phyloP scores from a whole-genome alignment of 805 yeast genomes.

The Nakazawaea ishiwadae region DNA sequence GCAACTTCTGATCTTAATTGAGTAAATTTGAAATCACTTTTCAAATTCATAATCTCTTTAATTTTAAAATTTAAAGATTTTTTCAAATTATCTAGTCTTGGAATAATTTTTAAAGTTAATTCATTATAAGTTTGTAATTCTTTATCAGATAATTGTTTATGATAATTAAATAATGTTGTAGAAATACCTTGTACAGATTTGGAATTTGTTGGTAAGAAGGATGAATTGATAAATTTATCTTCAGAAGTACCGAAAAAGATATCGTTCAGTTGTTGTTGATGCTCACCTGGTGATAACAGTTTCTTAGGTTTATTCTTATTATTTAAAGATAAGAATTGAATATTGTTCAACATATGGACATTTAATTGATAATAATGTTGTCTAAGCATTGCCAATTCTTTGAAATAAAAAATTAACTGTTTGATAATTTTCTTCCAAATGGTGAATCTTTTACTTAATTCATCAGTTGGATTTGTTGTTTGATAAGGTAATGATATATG shows the following conservation, averaged over 20 bases:
- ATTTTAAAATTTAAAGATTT: conserved; percentile 48
- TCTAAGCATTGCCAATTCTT: conserved; percentile 45
- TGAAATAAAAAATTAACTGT: conserved; percentile 47
- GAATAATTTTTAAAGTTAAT: conserved; percentile 41
- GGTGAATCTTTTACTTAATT: conserved; percentile 46
- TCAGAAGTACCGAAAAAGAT: conserved; percentile 46
- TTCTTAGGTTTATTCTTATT: conserved; percentile 10
- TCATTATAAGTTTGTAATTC: conserved; percentile 50
- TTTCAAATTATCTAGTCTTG: conserved; percentile 51
- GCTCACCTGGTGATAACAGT: conserved; percentile 1
- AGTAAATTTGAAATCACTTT: conserved; percentile 53
- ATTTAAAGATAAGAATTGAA: conserved; percentile 31
- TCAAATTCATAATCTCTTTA: conserved; percentile 50
- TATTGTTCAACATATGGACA: conserved; percentile 48
- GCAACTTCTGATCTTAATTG: conserved; percentile 58
- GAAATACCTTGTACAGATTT: conserved; percentile 33
- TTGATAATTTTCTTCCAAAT: conserved; percentile 55
- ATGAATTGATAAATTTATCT: conserved; percentile 45
- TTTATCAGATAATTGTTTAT: conserved; percentile 31
- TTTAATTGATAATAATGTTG: conserved; percentile 47
- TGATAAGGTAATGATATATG: conserved; percentile 24
- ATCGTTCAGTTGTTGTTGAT: conserved; percentile 20
- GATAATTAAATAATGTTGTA: conserved; percentile 26
- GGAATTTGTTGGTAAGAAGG: conserved; percentile 31
- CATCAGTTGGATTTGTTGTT: conserved; percentile 36